Base-by-base conservation (phyloP, 768 basidiomycete genomes). In the Pleurotus tuber-regium region DNA sequence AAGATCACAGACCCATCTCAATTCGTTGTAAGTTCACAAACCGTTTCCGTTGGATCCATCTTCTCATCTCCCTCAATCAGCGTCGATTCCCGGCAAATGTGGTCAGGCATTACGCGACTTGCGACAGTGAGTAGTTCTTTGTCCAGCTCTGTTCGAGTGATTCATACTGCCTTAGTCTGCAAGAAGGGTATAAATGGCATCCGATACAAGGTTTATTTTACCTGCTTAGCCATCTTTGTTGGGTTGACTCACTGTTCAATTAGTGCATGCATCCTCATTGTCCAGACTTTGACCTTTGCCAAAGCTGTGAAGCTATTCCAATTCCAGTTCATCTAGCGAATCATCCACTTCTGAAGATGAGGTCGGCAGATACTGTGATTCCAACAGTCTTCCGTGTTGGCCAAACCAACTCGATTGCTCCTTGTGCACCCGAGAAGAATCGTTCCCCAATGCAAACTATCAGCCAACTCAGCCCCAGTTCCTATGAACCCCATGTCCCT, bases 231-330 rank as follows among this genome's bases (percentile, higher is more conserved):
- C 7, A 39, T 30, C 7, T n/a, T 5, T 14, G 40, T 9, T 9
- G 14, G 24, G 14, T 43, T 9, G 14, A n/a, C 1, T 51, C 31
- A 51, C 55, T 33, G 42, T 48, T 35, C 24, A 36, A 24, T 1
- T 55, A 89, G 86, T 95, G 92, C 68, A 84, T 90, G 80, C 83
- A 92, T 61, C 74, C 81, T 11, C 68, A 71, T 3, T 95, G 92
- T 67, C 75, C 78, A 0, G 88, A 93, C 64, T 92, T 83, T 58
- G 92, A 95, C 60, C 74, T 94, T 14, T 95, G 92, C 67, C 72
- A 76, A 52, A 66, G 66, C 47, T 95, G 92, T 67, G 92, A 93
- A 68, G 84, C 89, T 4, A 75, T 82, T 51, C 92, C 92, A 0
- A 87, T 92, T 53, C 68, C 83, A 4, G 72, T 88, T 10, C 92